phyloP scores from a whole-genome alignment of 2,329 filamentous ascomycete genomes.

The Phoma sp. region DNA sequence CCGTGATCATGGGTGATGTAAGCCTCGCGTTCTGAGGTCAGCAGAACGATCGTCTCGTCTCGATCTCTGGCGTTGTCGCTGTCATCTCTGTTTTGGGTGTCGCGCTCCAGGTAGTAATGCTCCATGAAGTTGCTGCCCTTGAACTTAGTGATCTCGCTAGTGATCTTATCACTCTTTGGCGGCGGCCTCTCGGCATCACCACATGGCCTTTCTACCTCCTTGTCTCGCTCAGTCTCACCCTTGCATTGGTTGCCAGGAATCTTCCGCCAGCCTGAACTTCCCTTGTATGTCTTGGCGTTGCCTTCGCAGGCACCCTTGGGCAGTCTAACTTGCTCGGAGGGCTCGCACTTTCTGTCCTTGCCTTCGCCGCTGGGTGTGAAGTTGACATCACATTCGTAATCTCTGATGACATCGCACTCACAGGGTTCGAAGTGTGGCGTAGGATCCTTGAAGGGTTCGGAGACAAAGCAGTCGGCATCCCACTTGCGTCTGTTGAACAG shows the following conservation, averaged over 20 bases:
- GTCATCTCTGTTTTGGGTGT: constrained; percentile 71
- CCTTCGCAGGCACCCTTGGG: constrained; percentile 79
- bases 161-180: constrained; percentile 72
- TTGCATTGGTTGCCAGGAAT: constrained; percentile 73
- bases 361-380: constrained; percentile 64
- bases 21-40: constrained; percentile 66
- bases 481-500: constrained; percentile 86
- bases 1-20: constrained; percentile 86
- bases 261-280: constrained; percentile 87
- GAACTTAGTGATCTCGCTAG: constrained; percentile 68
- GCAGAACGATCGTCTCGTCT: constrained; percentile 77
- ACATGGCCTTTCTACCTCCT: constrained; percentile 75
- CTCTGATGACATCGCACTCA: constrained; percentile 75
- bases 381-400: constrained; percentile 98
- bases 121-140: constrained; percentile 62
- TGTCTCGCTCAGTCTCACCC: constrained; percentile 52
- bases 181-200: constrained; percentile 62
- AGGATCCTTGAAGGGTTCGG: constrained; percentile 82
- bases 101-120: constrained; percentile 81
- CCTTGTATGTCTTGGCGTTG: constrained; percentile 76
- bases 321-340: constrained; percentile 66
- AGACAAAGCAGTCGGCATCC: constrained; percentile 86
- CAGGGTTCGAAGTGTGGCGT: constrained; percentile 75
- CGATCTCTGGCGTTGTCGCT: constrained; percentile 68
- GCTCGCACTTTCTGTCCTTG: constrained; percentile 71